Base-by-base conservation (phyloP, 176 grass and related monocot species). In the Juncus inflexus region DNA sequence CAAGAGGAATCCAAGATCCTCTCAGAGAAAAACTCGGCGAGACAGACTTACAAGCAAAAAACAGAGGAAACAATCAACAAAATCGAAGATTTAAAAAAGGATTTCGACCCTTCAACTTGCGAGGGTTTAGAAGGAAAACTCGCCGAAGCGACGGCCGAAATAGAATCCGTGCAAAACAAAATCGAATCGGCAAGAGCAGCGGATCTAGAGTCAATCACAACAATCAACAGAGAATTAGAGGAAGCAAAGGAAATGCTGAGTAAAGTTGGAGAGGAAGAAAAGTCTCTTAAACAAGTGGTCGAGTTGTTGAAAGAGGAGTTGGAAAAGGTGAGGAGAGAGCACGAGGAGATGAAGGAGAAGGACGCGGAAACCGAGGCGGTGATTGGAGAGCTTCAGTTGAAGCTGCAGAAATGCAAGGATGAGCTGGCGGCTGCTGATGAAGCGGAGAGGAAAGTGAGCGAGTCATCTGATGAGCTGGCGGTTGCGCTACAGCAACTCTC, bases 331-430 rank as follows among this genome's bases (percentile, higher is more conserved):
- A 91, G 77, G 67, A 67, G 89, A 75, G 92, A 97, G 70, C 92
- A 91, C 10, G 65, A 73, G 49, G 81, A 91, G 66, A 81, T 96
- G n/a, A 90, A 88, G 84, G 68, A 76, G 52, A 90, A 88, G 74
- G 92, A 96, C 74, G 76, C 79, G 52, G 87, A 88, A 79, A 96
- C 84, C 2, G 87, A 91, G 74, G 79, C 79, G 42, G 64, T 86
- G 37, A 80, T 96, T 5, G 77, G 74, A 15, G 79, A 96, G 41
- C 82, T 96, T 80, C 87, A 91, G 28, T 12, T 77, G 15, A 96
- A 91, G 70, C 79, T 96, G 87, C 84, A 96, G 64, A 91, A 89
- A 53, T 96, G 87, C 79, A 96, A 96, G 78, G 83, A 65, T 74
- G 92, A 91, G 72, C 84, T 96, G n/a, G 87, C 83, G 50, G 92